phyloP scores from a whole-genome alignment of 1,284 basidiomycete species.

The Trichosporon sp. region DNA sequence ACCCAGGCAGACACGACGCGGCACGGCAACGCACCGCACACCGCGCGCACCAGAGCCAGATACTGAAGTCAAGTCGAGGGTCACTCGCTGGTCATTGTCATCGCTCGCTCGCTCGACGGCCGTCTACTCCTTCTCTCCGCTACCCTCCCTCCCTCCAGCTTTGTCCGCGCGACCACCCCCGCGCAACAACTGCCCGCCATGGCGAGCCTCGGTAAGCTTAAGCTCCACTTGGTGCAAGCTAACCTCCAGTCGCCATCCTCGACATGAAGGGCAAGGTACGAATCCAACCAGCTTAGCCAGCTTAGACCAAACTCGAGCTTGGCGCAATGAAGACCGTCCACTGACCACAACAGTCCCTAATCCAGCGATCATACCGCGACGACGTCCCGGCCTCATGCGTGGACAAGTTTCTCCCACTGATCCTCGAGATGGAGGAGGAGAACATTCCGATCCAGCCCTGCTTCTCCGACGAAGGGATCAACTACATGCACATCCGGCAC shows the following conservation, averaged over 20 bases:
- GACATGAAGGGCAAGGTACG: constrained; percentile 82
- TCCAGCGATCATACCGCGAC: constrained; percentile 95
- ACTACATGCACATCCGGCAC: constrained; percentile 98
- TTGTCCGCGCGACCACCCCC: neutral
- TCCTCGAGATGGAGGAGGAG: constrained; percentile 97
- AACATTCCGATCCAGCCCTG: constrained; percentile 90
- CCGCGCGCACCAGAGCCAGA: neutral
- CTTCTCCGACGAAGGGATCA: constrained; percentile 87
- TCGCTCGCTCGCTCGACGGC: too few relatives aligned
- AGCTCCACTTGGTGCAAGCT: neutral
- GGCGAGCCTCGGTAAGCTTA: constrained; percentile 36
- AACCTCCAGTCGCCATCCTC: constrained; percentile 70
- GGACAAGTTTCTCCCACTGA: constrained; percentile 87
- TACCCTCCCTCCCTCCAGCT: neutral
- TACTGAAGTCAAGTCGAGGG: too few relatives aligned
- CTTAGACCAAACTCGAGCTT: neutral
- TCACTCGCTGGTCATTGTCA: too few relatives aligned
- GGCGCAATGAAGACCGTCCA: too few relatives aligned
- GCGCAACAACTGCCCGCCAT: constrained; percentile 18
- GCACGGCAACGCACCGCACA: neutral
- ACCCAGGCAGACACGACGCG: neutral
- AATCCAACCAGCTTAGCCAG: neutral
- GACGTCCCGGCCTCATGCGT: constrained; percentile 85
- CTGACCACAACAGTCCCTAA: constrained; percentile 63
- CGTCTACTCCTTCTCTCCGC: neutral